phyloP scores from a whole-genome alignment of 2,329 filamentous ascomycete genomes.

The Sclerotinia sclerotiorum region DNA sequence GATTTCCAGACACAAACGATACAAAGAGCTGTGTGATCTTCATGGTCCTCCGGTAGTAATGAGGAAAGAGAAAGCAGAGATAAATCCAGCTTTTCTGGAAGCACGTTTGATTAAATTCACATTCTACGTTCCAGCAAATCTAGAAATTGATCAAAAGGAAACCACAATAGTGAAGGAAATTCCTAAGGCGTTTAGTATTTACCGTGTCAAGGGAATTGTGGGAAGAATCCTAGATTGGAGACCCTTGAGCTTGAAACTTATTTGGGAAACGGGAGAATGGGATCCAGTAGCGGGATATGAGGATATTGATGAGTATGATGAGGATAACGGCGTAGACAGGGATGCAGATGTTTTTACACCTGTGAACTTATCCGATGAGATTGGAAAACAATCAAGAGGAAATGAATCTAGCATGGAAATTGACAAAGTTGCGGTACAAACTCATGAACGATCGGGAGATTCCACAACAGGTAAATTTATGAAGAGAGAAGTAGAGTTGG shows the following conservation, averaged over 20 bases:
- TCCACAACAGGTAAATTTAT: slow-evolving; percentile 58
- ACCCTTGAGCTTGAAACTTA: slow-evolving; percentile 64
- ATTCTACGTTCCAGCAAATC: slow-evolving; percentile 44
- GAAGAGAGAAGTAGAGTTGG: slow-evolving; percentile 75
- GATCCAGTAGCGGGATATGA: slow-evolving; percentile 70
- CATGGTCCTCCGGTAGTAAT: slow-evolving; percentile 71
- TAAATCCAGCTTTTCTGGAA: slow-evolving; percentile 80
- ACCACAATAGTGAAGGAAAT: slow-evolving; percentile 47
- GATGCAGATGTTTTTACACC: slow-evolving; percentile 24
- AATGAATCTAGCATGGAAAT: not conserved
- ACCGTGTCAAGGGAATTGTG: slow-evolving; percentile 76
- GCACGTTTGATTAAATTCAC: slow-evolving; percentile 70
- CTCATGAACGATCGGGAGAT: not conserved
- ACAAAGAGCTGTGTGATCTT: slow-evolving; percentile 67
- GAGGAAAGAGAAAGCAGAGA: slow-evolving; percentile 47
- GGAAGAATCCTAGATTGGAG: slow-evolving; percentile 65
- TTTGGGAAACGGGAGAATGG: slow-evolving; percentile 92
- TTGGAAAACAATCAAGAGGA: slow-evolving; percentile 33
- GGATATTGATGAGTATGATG: slow-evolving; percentile 56
- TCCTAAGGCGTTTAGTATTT: slow-evolving; percentile 76
- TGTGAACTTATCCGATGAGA: slow-evolving; percentile 19
- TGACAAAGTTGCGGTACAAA: not conserved
- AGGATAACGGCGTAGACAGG: slow-evolving; percentile 47
- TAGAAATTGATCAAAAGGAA: slow-evolving; percentile 26
- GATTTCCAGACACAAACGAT: slow-evolving; percentile 67